A percentile compares a stretch with the other conserved stretches of the same genome.
Conservation (phyloP, 2,329 filamentous ascomycete species). For the Dactylonectria estremocensis region DNA sequence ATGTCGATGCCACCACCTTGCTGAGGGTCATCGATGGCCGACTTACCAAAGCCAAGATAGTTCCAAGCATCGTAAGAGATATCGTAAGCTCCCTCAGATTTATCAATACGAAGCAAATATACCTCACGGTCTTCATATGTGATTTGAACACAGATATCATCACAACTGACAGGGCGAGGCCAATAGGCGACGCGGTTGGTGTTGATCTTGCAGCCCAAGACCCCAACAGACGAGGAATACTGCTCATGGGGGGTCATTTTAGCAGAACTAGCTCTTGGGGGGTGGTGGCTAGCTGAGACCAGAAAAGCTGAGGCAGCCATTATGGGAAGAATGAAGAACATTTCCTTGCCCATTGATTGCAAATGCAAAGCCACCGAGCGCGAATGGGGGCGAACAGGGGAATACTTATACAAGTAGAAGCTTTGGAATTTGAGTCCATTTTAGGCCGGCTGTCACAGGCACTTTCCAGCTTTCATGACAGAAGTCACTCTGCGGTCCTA, state of each 20-base stretch:
- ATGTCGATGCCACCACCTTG: constrained; percentile 65
- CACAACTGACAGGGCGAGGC: constrained; percentile 65
- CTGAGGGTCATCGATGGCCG: constrained; percentile 60
- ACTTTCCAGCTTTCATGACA: too few relatives aligned
- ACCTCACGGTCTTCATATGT: constrained; percentile 53
- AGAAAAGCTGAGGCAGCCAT: too few relatives aligned
- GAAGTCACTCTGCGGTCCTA: too few relatives aligned
- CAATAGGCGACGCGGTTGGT: constrained; percentile 72
- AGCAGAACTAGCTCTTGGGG: too few relatives aligned
- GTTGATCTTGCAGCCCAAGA: constrained; percentile 71
- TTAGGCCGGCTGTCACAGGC: too few relatives aligned
- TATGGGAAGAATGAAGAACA: too few relatives aligned
- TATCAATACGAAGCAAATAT: neutral
- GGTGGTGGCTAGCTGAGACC: too few relatives aligned
- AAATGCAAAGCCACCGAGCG: too few relatives aligned
- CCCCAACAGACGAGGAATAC: constrained; percentile 69
- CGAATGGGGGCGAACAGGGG: too few relatives aligned
- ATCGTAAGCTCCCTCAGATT: neutral
- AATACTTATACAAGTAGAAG: too few relatives aligned
- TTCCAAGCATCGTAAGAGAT: constrained; percentile 70
- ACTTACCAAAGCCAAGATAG: constrained; percentile 64
- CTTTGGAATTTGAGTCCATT: too few relatives aligned
- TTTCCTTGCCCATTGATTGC: too few relatives aligned
- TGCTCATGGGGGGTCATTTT: constrained; percentile 64
- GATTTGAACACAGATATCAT: constrained; percentile 68